Evolutionary conservation across 768 basidiomycete genomes (phyloP).

Genomic region (Tricholoma saponaceum): DNA sequence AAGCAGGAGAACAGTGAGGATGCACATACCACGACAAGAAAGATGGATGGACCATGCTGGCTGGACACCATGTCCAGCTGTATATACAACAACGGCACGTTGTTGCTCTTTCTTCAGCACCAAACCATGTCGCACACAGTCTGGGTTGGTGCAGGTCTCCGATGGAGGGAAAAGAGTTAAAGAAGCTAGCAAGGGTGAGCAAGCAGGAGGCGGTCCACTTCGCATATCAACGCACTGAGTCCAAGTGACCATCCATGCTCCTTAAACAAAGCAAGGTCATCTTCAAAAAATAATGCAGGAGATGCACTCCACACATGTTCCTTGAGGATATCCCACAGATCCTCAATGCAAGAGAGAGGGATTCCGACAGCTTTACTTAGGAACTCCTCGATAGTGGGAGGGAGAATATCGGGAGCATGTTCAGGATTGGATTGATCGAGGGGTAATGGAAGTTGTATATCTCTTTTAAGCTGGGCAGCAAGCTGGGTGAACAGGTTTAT

Average conservation of each 20-base stretch:
- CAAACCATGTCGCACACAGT: not conserved
- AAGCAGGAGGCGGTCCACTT: no score
- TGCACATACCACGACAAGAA: constrained; percentile 16
- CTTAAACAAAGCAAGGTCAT: no score
- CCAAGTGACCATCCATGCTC: no score
- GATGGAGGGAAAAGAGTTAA: constrained; percentile 8
- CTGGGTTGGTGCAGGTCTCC: constrained; percentile 3
- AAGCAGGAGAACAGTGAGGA: not conserved
- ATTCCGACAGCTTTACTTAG: constrained; percentile 15
- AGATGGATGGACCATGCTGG: constrained; percentile 20
- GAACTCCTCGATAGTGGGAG: not conserved
- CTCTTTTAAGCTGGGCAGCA: not conserved
- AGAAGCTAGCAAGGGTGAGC: not conserved
- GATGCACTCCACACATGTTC: no score
- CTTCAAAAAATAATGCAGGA: no score
- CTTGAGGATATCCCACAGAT: constrained; percentile 23
- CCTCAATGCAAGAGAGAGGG: constrained; percentile 42
- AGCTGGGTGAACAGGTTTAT: not conserved
- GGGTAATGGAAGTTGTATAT: not conserved
- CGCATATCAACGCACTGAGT: no score
- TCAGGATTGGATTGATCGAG: not conserved
- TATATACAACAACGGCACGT: constrained; percentile 17
- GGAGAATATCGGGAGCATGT: constrained; percentile 10
- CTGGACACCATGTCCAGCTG: constrained; percentile 12
- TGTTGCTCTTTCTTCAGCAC: constrained; percentile 17